Evolutionary conservation across 2,329 filamentous ascomycete species (phyloP), one percentile per base, ranked within the genome.

Genomic region (Pseudogymnoascus pannorum): DNA sequence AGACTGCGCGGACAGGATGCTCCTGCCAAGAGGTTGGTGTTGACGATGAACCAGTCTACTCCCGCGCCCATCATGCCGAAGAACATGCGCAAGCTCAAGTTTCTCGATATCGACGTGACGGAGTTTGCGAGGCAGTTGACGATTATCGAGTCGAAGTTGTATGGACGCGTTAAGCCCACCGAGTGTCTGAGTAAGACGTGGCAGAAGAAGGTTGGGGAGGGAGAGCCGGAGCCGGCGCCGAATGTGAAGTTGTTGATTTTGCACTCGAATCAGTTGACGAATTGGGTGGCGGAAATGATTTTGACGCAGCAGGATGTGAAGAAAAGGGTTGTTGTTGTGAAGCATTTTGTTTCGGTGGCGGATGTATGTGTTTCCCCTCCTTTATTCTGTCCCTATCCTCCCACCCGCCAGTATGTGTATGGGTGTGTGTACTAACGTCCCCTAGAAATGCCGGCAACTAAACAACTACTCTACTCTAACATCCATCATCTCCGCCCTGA

Each of bases 241-340:
- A 97, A 99, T 69, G 91, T 99, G 68, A 97, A 97, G 76, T 90
- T 92, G 8, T 81, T 99, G 65, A 99, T 99, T 76, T 80, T 97
- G 59, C 94, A 99, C 76, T 97, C 94, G 0, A 99, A 99, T 71
- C 93, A 97, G 74, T 87, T 99, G 80, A 99, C 94, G 5, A 99
- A 97, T 73, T 99, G 94, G 94, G 94, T 97, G 58, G 94, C 94
- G 29, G 93, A 97, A 75, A 97, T 99, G 94, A 97, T 99, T 67
- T 76, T 99, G 64, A 92, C 89, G 0, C 94, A 99, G 75, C 84
- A 87, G 69, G 94, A 99, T 72, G 90, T 97, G 65, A 96, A 94
- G 79, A 95, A 96, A 75, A 86, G 94, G 68, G 93, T 97, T 24
- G 89, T 96, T 33, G 94, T 99, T 48, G 97, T 99, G 75, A 97